Percentiles rank a stretch among this genome's conserved stretches.
Evolutionary conservation across 2,329 filamentous ascomycete species (phyloP).

Genomic region (Colletotrichum costaricense): DNA sequence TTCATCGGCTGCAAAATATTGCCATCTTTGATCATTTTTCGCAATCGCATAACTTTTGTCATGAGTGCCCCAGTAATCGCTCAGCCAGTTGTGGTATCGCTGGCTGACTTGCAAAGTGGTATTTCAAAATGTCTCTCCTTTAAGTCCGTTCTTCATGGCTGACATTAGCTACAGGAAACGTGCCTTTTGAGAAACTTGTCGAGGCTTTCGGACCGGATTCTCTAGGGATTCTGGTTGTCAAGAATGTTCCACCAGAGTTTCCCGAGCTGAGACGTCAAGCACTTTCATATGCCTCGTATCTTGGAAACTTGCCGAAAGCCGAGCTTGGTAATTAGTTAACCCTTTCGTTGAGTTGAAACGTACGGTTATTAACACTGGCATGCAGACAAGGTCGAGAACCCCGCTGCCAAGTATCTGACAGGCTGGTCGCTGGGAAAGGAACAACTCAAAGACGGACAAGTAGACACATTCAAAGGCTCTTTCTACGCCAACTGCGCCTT

Average conservation of each 20-base stretch:
- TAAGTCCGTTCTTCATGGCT: no score
- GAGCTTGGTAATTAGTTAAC: constrained; percentile 72
- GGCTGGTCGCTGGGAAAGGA: constrained; percentile 88
- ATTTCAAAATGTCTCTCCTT: constrained; percentile 35
- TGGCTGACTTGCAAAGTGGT: constrained; percentile 70
- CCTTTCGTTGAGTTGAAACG: neutral
- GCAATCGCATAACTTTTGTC: neutral
- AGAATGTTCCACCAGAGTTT: constrained; percentile 81
- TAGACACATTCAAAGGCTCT: constrained; percentile 83
- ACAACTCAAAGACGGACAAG: constrained; percentile 79
- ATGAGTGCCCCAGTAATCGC: constrained; percentile 49
- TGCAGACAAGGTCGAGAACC: constrained; percentile 67
- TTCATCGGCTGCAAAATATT: neutral
- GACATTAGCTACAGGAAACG: constrained; percentile 59
- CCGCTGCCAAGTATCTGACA: constrained; percentile 71
- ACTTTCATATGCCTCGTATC: constrained; percentile 88
- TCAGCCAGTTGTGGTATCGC: constrained; percentile 69
- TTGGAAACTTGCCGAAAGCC: constrained; percentile 80
- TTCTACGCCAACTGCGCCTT: constrained; percentile 88
- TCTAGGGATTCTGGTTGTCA: constrained; percentile 90
- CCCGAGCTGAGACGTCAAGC: constrained; percentile 75
- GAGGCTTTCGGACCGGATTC: constrained; percentile 90
- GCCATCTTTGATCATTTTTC: neutral
- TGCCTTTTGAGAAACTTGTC: constrained; percentile 76
- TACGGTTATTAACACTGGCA: constrained; percentile 29